A percentile compares a stretch with the other conserved stretches of the same genome.
Conservation (phyloP, 768 basidiomycete genomes). For the Kwoniella heveanensis region DNA sequence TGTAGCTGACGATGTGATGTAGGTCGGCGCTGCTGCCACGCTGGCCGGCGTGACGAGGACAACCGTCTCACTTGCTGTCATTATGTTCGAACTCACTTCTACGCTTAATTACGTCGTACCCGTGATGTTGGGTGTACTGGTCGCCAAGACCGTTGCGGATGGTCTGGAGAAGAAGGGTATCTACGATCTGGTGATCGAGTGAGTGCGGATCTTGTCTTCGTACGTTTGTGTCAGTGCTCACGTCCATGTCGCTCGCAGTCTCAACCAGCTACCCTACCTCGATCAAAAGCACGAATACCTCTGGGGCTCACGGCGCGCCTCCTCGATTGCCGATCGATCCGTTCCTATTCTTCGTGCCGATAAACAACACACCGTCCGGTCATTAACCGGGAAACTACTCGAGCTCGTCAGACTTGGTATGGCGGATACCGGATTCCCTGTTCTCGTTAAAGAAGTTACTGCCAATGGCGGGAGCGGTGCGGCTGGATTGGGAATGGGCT, state of each 20-base stretch:
- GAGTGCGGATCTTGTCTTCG: too few species aligned
- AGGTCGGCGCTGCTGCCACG: constrained; percentile 81
- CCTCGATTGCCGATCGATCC: constrained; percentile 70
- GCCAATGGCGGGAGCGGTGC: constrained; percentile 6
- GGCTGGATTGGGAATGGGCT: background rate
- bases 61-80: constrained; percentile 87
- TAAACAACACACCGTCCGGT: constrained; percentile 72
- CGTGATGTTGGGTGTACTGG: constrained; percentile 62
- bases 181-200: constrained; percentile 94
- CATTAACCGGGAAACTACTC: constrained; percentile 70
- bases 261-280: constrained; percentile 87
- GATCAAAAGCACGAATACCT: constrained; percentile 86
- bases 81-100: constrained; percentile 92
- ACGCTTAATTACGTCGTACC: constrained; percentile 80
- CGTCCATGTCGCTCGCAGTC: constrained; percentile 53
- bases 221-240: background rate
- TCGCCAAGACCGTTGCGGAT: constrained; percentile 88
- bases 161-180: constrained; percentile 89
- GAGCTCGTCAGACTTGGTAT: constrained; percentile 63
- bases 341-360: constrained; percentile 74
- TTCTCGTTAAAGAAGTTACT: constrained; percentile 62
- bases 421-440: constrained; percentile 77
- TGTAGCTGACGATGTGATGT: background rate
- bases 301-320: constrained; percentile 76
- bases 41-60: constrained; percentile 92